phyloP scores from a whole-genome alignment of 306 rosid species.

The Cucumis cinereus region DNA sequence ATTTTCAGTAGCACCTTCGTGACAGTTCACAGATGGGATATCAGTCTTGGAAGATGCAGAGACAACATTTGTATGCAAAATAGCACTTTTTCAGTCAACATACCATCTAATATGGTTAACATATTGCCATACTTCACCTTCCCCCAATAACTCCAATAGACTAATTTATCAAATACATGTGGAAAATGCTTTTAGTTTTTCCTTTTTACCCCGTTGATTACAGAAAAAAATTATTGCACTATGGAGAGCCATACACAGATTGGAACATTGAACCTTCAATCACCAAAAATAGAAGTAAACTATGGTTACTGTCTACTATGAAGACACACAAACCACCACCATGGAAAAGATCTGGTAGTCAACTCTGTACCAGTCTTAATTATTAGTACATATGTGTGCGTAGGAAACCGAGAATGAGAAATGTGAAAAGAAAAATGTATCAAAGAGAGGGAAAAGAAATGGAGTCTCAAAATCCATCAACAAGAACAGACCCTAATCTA shows the following conservation, averaged over 20 bases:
- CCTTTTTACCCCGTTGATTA: not conserved
- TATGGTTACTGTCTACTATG: not conserved
- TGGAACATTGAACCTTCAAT: not conserved
- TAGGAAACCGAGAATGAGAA: too few relatives aligned
- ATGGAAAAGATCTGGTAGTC: not conserved
- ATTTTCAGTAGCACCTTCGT: not conserved
- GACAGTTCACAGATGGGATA: not conserved
- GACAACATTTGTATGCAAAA: not conserved
- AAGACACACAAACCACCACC: not conserved
- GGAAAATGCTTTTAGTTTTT: not conserved
- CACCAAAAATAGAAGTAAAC: not conserved
- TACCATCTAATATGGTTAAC: not conserved
- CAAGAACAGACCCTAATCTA: too few relatives aligned
- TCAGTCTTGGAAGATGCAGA: not conserved
- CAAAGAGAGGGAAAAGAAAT: too few relatives aligned
- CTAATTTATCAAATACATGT: not conserved
- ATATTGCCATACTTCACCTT: not conserved
- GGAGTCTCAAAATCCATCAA: too few relatives aligned
- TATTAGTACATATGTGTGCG: too few relatives aligned
- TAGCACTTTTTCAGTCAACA: not conserved
- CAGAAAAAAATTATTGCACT: not conserved
- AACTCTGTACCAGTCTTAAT: not conserved
- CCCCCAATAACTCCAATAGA: not conserved
- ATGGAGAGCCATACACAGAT: not conserved
- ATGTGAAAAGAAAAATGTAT: too few relatives aligned